phyloP scores from a whole-genome alignment of 768 basidiomycete genomes.

The Hydnomerulius pinastri region DNA sequence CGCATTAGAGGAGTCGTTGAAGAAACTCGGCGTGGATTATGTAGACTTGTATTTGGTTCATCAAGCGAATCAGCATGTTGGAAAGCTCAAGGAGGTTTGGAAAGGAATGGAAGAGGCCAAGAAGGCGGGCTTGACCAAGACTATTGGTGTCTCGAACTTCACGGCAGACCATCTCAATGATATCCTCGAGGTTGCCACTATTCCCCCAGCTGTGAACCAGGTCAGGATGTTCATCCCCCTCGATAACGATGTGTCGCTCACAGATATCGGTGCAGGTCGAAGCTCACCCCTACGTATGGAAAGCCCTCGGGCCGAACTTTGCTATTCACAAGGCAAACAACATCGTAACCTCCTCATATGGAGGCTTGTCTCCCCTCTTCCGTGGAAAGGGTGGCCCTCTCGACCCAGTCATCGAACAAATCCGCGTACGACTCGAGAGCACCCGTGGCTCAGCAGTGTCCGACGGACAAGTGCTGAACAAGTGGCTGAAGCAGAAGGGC shows the following conservation, averaged over 20 bases:
- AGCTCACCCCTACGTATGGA: conserved; percentile 54
- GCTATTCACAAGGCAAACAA: conserved; percentile 36
- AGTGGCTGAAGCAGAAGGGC: conserved; percentile 31
- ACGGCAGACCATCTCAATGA: conserved; percentile 42
- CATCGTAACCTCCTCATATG: conserved; percentile 43
- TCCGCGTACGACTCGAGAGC: conserved; percentile 31
- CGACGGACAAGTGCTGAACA: conserved; percentile 29
- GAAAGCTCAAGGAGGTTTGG: conserved; percentile 56
- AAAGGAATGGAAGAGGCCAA: conserved; percentile 60
- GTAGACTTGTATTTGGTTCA: conserved; percentile 72
- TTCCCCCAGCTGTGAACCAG: conserved; percentile 57
- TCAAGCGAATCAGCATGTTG: conserved; percentile 37
- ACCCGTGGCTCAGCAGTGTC: conserved; percentile 29
- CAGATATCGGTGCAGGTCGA: conserved; percentile 41
- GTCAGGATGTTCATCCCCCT: conserved; percentile 21
- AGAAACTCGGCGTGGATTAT: conserved; percentile 52
- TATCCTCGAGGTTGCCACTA: conserved; percentile 44
- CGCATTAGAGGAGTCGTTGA: conserved; percentile 52
- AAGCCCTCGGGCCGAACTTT: conserved; percentile 39
- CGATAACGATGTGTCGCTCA: not conserved
- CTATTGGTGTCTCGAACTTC: conserved; percentile 61
- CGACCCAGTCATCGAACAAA: conserved; percentile 37
- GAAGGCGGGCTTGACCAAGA: conserved; percentile 39
- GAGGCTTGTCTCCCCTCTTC: conserved; percentile 41
- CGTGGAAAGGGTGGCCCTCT: conserved; percentile 40